Percentiles rank a stretch among this genome's conserved stretches.
Evolutionary conservation across 2,329 filamentous ascomycete genomes (phyloP).

Genomic region (Cryphonectria japonica): DNA sequence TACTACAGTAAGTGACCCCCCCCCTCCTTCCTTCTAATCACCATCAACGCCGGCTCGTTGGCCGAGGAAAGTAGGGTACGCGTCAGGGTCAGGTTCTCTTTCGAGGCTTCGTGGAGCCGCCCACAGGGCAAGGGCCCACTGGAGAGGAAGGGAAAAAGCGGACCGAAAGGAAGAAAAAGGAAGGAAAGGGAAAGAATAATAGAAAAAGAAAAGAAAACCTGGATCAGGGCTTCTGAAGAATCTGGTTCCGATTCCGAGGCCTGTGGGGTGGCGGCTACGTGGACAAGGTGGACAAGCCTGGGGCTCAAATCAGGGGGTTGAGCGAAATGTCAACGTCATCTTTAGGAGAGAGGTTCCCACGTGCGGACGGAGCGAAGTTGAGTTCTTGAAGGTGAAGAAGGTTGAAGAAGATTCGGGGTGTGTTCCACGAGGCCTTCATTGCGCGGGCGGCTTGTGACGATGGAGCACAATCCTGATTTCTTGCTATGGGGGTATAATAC

Average conservation of each 20-base stretch:
- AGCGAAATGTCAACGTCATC: slow-evolving; percentile 17
- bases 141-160: not conserved
- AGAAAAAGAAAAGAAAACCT: not conserved
- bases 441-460: not conserved
- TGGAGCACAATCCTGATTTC: not conserved
- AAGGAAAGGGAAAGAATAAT: not conserved
- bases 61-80: not conserved
- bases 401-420: not conserved
- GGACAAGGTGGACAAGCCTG: slow-evolving; percentile 11
- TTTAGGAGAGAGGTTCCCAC: not conserved
- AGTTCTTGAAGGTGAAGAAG: slow-evolving; percentile 11
- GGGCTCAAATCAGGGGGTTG: not conserved
- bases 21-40: not conserved
- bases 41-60: not conserved
- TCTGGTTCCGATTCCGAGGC: slow-evolving; percentile 16
- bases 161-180: not conserved
- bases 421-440: not conserved
- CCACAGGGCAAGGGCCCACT: not conserved
- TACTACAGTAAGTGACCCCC: too few species aligned
- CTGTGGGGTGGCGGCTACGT: not conserved
- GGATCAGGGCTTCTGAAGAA: not conserved
- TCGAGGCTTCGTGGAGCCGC: not conserved
- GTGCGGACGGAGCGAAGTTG: slow-evolving; percentile 3
- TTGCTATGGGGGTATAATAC: not conserved
- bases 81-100: not conserved